Percentiles rank a stretch among this genome's conserved stretches.
phyloP scores from a whole-genome alignment of 1,139 yeast genomes.

The Saccharomyces hybrid region DNA sequence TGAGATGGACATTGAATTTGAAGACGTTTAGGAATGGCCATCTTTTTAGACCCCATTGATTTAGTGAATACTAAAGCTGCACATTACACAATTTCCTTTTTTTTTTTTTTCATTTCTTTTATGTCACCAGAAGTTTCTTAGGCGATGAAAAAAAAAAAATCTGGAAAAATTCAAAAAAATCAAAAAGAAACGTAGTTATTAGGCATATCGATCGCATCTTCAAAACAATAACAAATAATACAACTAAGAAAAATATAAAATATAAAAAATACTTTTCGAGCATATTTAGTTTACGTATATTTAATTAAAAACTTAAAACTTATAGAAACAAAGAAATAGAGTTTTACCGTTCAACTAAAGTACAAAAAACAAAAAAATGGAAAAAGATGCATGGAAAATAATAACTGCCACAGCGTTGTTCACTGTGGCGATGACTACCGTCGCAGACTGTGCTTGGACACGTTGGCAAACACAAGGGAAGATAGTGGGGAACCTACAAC shows the following conservation, averaged over 20 bases:
- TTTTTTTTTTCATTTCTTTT: background rate
- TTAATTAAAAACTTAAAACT: background rate
- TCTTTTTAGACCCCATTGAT: background rate
- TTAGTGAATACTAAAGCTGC: background rate
- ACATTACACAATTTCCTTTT: background rate
- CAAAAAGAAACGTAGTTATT: background rate
- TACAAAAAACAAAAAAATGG: constrained; percentile 5
- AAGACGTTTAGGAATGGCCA: constrained; percentile 27
- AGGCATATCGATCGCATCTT: background rate
- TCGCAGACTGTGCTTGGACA: constrained; percentile 12
- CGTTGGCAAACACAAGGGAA: background rate
- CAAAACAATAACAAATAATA: background rate
- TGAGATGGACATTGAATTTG: constrained; percentile 31
- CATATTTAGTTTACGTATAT: background rate
- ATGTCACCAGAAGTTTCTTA: background rate
- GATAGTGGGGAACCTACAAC: background rate
- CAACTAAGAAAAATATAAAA: background rate
- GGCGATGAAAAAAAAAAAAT: background rate
- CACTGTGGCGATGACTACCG: constrained; percentile 24
- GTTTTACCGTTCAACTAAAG: background rate
- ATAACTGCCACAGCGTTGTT: constrained; percentile 25
- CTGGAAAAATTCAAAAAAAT: background rate
- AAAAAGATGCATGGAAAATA: constrained; percentile 24
- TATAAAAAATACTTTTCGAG: background rate
- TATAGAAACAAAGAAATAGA: background rate